Evolutionary conservation across 2,329 filamentous ascomycete genomes (phyloP).

Genomic region (Colletotrichum limetticola): DNA sequence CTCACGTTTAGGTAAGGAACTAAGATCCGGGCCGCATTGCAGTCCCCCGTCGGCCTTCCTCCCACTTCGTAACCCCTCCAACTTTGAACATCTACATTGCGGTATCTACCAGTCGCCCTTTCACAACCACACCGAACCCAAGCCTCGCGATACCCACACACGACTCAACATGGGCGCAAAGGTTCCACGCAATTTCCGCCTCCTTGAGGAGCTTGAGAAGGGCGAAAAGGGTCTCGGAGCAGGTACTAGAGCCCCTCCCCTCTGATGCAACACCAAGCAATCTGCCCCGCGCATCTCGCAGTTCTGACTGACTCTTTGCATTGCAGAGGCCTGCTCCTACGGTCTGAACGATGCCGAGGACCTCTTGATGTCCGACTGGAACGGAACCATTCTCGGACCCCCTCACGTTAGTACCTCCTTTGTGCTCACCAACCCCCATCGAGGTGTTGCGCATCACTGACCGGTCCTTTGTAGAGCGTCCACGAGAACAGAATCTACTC

Average conservation of each 20-base stretch:
- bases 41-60: conserved; percentile 1
- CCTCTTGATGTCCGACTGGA: conserved; percentile 98
- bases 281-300: conserved; percentile 4
- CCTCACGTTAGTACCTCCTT: conserved; percentile 78
- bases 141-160: not conserved
- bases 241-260: conserved; percentile 61
- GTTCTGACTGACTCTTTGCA: conserved; percentile 22
- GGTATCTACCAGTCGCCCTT: not conserved
- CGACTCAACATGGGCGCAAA: conserved; percentile 55
- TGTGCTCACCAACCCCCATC: not conserved
- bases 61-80: conserved; percentile 27
- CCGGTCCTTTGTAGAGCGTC: conserved; percentile 71
- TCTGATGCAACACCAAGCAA: conserved; percentile 1
- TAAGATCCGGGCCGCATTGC: conserved; percentile 1
- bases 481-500: conserved; percentile 99
- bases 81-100: conserved; percentile 1
- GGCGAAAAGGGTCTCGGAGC: conserved; percentile 97
- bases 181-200: conserved; percentile 93
- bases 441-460: conserved; percentile 14
- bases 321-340: conserved; percentile 94
- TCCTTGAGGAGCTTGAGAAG: conserved; percentile 98
- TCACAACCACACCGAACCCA: conserved; percentile 1
- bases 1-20: conserved; percentile 21
- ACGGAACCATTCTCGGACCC: conserved; percentile 95
- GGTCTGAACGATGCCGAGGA: conserved; percentile 95